These are phyloP conservation scores for Penicillium desertorum DNA, from an alignment of 495 filamentous ascomycete species.

Conservation along the genomic window DNA sequence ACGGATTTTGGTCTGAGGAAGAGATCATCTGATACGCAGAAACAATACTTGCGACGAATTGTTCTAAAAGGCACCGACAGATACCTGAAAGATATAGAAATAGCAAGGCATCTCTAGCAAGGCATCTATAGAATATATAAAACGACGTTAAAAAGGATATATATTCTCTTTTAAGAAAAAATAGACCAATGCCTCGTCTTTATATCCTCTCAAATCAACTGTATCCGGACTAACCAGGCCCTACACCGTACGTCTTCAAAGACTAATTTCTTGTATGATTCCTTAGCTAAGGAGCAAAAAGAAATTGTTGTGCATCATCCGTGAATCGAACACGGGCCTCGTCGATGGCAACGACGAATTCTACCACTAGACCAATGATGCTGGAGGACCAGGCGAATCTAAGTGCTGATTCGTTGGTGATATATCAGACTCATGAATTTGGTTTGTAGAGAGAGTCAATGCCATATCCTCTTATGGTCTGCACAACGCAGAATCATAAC, in stretches of 20 bases:
- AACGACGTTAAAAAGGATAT: too few relatives aligned
- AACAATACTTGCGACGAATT: too few relatives aligned
- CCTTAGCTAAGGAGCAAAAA: constrained; percentile 21
- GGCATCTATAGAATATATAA: too few relatives aligned
- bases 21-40: neutral
- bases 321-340: constrained; percentile 61
- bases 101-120: too few relatives aligned
- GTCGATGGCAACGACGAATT: constrained; percentile 62
- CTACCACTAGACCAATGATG: constrained; percentile 61
- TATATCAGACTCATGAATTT: neutral
- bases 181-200: too few relatives aligned
- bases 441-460: neutral
- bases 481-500: constrained; percentile 17
- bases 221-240: too few relatives aligned
- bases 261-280: too few relatives aligned
- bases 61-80: too few relatives aligned
- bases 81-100: too few relatives aligned
- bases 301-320: constrained; percentile 45
- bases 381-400: constrained; percentile 14
- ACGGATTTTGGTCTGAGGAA: neutral
- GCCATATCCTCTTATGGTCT: neutral
- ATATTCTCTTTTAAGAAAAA: too few relatives aligned
- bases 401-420: constrained; percentile 9
- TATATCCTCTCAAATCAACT: too few relatives aligned
- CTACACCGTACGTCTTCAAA: too few relatives aligned